phyloP scores from a whole-genome alignment of 148 eudicot species.

The Rhododendron ovatum region DNA sequence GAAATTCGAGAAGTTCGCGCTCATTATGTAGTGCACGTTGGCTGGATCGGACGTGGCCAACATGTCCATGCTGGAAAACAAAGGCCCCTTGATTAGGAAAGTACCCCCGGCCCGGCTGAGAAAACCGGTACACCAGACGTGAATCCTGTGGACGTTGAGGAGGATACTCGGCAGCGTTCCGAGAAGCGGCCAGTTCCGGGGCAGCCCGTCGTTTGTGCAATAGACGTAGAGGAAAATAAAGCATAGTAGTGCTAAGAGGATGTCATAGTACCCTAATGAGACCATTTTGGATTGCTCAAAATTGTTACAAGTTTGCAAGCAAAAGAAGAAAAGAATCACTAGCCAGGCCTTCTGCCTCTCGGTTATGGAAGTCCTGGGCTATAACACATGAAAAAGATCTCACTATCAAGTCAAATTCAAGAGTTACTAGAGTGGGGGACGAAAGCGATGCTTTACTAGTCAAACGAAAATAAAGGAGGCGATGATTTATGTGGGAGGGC shows the following conservation, averaged over 20 bases:
- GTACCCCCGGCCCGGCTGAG: slow-evolving; percentile 13
- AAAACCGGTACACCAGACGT: slow-evolving; percentile 16
- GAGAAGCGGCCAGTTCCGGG: slow-evolving; percentile 35
- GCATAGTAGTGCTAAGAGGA: not conserved
- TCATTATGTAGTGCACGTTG: slow-evolving; percentile 46
- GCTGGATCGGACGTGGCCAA: slow-evolving; percentile 33
- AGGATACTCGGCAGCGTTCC: slow-evolving; percentile 47
- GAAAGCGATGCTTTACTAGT: not conserved
- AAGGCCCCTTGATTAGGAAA: slow-evolving; percentile 43
- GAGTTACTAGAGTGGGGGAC: not conserved
- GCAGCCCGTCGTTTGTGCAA: not conserved
- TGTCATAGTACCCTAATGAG: not conserved
- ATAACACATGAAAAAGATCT: not conserved
- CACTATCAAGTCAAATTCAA: not conserved
- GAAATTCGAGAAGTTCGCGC: slow-evolving; percentile 43
- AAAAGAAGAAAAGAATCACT: not conserved
- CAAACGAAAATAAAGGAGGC: too few species aligned
- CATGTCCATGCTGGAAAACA: slow-evolving; percentile 39
- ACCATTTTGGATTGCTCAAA: not conserved
- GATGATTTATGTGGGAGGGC: too few species aligned
- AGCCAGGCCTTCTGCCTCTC: not conserved
- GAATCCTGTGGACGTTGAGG: slow-evolving; percentile 17
- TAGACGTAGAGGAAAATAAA: not conserved
- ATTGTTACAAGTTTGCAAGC: not conserved
- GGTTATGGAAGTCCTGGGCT: not conserved